Percentiles rank a stretch among this genome's conserved stretches.
phyloP scores from a whole-genome alignment of 371 early-diverging fungal genomes.

The Enterocytospora artemiae region DNA sequence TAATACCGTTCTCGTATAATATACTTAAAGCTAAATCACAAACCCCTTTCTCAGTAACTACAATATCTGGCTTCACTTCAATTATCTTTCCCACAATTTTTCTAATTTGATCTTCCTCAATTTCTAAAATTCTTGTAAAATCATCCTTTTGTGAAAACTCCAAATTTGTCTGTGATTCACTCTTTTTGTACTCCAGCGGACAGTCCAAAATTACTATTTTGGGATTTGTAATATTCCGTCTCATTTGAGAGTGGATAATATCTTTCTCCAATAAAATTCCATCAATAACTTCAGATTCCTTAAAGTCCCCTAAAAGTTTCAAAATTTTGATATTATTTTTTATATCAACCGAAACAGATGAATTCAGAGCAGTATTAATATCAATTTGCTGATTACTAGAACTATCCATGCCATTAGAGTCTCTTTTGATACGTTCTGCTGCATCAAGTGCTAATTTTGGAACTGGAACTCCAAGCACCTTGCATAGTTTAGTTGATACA shows the following conservation, averaged over 20 bases:
- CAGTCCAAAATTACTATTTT: conserved; percentile 90
- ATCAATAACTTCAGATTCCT: conserved; percentile 84
- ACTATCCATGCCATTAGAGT: conserved; percentile 60
- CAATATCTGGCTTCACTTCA: conserved; percentile 85
- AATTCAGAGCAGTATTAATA: conserved; percentile 26
- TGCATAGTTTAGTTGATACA: conserved; percentile 89
- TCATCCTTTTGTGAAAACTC: conserved; percentile 88
- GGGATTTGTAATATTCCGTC: conserved; percentile 89
- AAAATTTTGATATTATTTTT: conserved; percentile 92
- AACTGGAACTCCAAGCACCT: conserved; percentile 84
- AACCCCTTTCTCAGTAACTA: conserved; percentile 98
- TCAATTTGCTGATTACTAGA: neutral
- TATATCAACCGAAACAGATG: conserved; percentile 74
- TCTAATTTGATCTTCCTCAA: conserved; percentile 97
- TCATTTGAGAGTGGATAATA: conserved; percentile 97
- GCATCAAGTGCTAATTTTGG: conserved; percentile 87
- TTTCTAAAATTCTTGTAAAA: conserved; percentile 85
- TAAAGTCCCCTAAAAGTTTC: conserved; percentile 88
- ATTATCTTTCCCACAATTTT: conserved; percentile 85
- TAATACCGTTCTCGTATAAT: conserved; percentile 65
- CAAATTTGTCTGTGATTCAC: conserved; percentile 94
- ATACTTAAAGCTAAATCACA: conserved; percentile 52
- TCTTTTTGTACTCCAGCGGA: conserved; percentile 99
- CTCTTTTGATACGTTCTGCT: conserved; percentile 74
- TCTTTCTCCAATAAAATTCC: conserved; percentile 98